Evolutionary conservation across 805 yeast species (phyloP).

Genomic region (Candida railenensis): DNA sequence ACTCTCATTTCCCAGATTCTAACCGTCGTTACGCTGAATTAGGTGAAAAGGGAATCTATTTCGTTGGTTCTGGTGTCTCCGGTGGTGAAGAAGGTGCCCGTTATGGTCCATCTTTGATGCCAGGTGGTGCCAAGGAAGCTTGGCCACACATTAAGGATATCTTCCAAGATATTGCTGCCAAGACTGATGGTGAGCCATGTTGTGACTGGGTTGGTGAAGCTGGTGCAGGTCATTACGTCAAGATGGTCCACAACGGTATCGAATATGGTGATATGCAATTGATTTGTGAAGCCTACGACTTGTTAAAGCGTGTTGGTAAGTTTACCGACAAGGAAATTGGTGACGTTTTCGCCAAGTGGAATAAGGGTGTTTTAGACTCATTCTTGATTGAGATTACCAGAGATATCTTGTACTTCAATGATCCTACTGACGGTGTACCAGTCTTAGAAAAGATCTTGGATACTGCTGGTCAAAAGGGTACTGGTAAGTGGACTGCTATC

Average conservation of each 20-base stretch:
- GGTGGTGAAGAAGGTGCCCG: conserved; percentile 99
- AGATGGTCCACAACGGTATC: conserved; percentile 99
- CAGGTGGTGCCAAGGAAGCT: conserved; percentile 97
- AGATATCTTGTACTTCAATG: conserved; percentile 87
- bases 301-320: conserved; percentile 91
- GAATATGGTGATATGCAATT: conserved; percentile 99
- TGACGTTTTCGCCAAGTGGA: conserved; percentile 90
- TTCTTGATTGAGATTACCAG: conserved; percentile 96
- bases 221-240: conserved; percentile 98
- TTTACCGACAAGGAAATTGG: conserved; percentile 89
- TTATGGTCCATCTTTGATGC: conserved; percentile 98
- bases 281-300: conserved; percentile 96
- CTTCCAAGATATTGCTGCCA: conserved; percentile 95
- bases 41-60: conserved; percentile 80
- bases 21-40: conserved; percentile 95
- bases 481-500: conserved; percentile 99
- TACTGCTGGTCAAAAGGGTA: conserved; percentile 99
- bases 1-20: conserved; percentile 98
- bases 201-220: conserved; percentile 99
- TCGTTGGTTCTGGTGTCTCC: conserved; percentile 99
- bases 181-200: conserved; percentile 98
- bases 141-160: conserved; percentile 98
- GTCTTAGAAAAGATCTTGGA: conserved; percentile 95
- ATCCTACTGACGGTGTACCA: conserved; percentile 83
- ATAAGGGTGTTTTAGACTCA: conserved; percentile 95